Percentiles rank a stretch among this genome's conserved stretches.
phyloP scores from a whole-genome alignment of 345 rosid genomes.

The Arabidopsis suecica region DNA sequence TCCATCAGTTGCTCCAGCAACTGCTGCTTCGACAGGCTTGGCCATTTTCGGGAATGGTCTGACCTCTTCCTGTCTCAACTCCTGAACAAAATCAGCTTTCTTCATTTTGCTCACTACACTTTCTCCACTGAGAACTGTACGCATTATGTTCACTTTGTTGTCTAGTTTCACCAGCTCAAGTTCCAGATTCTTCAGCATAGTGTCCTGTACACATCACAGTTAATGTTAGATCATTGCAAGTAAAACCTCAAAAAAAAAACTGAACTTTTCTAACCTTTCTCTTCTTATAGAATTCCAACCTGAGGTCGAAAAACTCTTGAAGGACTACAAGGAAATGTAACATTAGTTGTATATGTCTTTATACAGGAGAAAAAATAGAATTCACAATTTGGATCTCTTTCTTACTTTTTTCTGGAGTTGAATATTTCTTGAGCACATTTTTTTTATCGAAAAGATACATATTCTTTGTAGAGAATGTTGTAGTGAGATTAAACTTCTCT shows the following conservation, averaged over 20 bases:
- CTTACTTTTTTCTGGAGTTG: conserved; percentile 84
- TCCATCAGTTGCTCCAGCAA: too few species aligned
- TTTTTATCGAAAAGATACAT: conserved; percentile 89
- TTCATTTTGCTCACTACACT: too few species aligned
- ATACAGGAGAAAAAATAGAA: neutral
- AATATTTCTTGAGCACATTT: conserved; percentile 82
- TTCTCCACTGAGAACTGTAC: too few species aligned
- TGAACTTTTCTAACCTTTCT: conserved; percentile 60
- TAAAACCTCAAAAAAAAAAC: neutral
- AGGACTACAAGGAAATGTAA: conserved; percentile 59
- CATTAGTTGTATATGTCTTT: conserved; percentile 1
- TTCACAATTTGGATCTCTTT: neutral
- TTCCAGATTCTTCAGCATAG: conserved; percentile 65
- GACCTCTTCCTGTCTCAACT: too few species aligned
- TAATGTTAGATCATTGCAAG: neutral
- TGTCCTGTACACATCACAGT: conserved; percentile 47
- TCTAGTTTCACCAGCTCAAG: conserved; percentile 73
- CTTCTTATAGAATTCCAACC: conserved; percentile 72
- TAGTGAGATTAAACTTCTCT: conserved; percentile 78
- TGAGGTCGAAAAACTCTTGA: conserved; percentile 76
- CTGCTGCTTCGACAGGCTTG: too few species aligned
- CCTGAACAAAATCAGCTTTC: too few species aligned
- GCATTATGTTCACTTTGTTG: too few species aligned
- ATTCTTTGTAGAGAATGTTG: conserved; percentile 71
- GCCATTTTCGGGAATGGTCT: too few species aligned